A percentile compares a stretch with the other conserved stretches of the same genome.
Evolutionary conservation across 1,139 yeast genomes (phyloP).

Genomic region (Entelexis paramagnoliae): DNA sequence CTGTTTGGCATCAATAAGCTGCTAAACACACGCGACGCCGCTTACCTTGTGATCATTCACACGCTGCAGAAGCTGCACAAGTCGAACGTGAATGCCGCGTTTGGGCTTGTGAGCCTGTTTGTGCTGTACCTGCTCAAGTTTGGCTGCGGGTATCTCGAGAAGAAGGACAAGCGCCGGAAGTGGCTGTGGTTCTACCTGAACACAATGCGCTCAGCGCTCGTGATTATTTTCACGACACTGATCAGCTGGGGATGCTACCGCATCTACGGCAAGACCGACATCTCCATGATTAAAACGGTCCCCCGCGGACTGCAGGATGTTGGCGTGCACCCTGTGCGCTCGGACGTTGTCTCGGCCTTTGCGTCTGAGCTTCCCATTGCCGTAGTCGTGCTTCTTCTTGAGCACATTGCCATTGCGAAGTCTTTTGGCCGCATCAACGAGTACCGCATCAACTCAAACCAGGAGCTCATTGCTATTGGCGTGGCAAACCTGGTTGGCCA

Average conservation of each 20-base stretch:
- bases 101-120: conserved; percentile 67
- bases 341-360: conserved; percentile 49
- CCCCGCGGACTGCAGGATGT: conserved; percentile 73
- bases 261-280: conserved; percentile 34
- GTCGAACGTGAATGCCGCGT: conserved; percentile 72
- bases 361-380: conserved; percentile 81
- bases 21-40: conserved; percentile 63
- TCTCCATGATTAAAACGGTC: conserved; percentile 60
- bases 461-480: conserved; percentile 90
- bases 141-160: conserved; percentile 45
- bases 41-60: conserved; percentile 60
- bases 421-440: conserved; percentile 89
- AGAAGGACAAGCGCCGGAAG: conserved; percentile 53
- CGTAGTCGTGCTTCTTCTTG: conserved; percentile 67
- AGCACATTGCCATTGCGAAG: conserved; percentile 88
- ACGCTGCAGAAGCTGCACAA: conserved; percentile 61
- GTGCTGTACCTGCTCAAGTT: conserved; percentile 55
- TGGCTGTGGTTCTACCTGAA: conserved; percentile 54
- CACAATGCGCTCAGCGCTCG: conserved; percentile 71
- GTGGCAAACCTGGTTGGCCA: conserved; percentile 84
- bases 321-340: conserved; percentile 60
- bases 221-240: conserved; percentile 66
- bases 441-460: conserved; percentile 84
- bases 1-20: conserved; percentile 59
- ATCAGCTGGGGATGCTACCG: conserved; percentile 54